A percentile compares a stretch with the other conserved stretches of the same genome.
Evolutionary conservation across 2,329 filamentous ascomycete genomes (phyloP).

Genomic region (Monilinia fructigena): DNA sequence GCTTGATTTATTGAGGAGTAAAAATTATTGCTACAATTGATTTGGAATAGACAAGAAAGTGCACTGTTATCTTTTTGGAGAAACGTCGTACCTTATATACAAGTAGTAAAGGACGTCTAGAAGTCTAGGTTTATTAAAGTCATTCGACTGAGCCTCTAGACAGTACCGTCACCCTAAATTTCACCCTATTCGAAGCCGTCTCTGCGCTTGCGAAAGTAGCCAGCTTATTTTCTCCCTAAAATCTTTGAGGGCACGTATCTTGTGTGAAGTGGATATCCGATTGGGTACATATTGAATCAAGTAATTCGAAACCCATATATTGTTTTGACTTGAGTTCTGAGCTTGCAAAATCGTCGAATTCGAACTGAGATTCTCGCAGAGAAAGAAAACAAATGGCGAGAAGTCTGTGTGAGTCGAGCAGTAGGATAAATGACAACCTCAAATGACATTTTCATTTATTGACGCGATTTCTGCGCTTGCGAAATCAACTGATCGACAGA

Average conservation of each 20-base stretch:
- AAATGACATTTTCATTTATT: not conserved
- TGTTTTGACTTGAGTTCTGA: not conserved
- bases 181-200: not conserved
- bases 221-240: not conserved
- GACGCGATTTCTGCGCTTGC: conserved; percentile 5
- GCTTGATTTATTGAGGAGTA: not conserved
- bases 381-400: not conserved
- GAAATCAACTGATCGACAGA: not conserved
- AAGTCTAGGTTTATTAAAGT: not conserved
- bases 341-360: conserved; percentile 8
- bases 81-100: not conserved
- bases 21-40: not conserved
- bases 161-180: not conserved
- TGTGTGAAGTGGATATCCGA: not conserved
- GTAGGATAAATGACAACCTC: not conserved
- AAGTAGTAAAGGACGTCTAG: not conserved
- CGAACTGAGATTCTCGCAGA: not conserved
- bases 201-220: conserved; percentile 2
- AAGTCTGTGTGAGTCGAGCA: not conserved
- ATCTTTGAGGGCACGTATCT: not conserved
- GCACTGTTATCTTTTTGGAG: not conserved
- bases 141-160: not conserved
- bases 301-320: not conserved
- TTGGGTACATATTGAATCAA: not conserved
- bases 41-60: not conserved